A percentile compares a stretch with the other conserved stretches of the same genome.
These are phyloP conservation scores for Salix caprea DNA, from an alignment of 345 rosid genomes.

Conservation along the genomic window DNA sequence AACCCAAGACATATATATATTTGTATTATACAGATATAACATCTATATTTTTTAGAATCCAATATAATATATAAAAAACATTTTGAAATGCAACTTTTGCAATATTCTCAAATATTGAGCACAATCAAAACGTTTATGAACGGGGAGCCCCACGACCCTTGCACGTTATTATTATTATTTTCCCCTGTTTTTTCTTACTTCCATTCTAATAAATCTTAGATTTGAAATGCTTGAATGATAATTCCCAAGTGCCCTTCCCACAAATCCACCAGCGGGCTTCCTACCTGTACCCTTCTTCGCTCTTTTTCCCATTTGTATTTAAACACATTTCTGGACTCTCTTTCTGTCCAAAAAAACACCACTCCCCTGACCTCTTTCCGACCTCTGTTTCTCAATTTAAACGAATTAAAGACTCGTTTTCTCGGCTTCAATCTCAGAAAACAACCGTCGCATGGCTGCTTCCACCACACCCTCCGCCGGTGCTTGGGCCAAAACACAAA, in stretches of 20 bases:
- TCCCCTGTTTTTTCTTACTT: no score
- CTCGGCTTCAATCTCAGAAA: neutral
- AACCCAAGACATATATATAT: no score
- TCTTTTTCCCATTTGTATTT: conserved; percentile 28
- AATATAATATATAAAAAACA: no score
- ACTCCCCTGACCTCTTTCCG: neutral
- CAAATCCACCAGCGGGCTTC: conserved; percentile 37
- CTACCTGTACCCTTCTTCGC: conserved; percentile 10
- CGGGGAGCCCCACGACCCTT: no score
- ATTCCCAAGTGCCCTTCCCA: conserved; percentile 28
- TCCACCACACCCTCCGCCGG: conserved; percentile 22
- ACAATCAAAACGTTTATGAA: no score
- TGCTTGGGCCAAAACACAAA: conserved; percentile 35
- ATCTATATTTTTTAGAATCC: no score
- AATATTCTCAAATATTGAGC: no score
- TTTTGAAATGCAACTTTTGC: no score
- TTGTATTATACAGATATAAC: no score
- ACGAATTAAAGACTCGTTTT: neutral
- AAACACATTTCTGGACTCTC: neutral
- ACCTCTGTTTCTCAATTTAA: neutral
- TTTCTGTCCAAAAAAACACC: neutral
- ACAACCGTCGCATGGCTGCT: conserved; percentile 35
- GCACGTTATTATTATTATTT: no score
- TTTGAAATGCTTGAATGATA: neutral
- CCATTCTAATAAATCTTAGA: neutral